These are phyloP conservation scores for Tardiomyces depauwii DNA, from an alignment of 1,139 yeast genomes.

Conservation along the genomic window DNA sequence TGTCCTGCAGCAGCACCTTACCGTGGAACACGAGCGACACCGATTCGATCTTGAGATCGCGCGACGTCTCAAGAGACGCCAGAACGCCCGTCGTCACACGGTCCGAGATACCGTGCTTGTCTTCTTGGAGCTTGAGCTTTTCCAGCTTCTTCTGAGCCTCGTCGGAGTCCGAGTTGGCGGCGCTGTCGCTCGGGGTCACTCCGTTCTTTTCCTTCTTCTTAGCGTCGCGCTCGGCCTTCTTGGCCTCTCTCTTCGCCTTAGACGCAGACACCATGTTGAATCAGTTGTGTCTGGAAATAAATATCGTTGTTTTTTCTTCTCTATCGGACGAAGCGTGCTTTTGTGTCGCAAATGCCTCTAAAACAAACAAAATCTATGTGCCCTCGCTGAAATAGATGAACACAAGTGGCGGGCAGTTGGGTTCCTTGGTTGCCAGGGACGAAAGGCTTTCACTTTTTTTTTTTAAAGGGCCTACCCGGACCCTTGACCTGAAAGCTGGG, in stretches of 20 bases:
- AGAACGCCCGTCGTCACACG: conserved; percentile 98
- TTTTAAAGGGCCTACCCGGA: too few relatives aligned
- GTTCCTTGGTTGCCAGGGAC: too few relatives aligned
- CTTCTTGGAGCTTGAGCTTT: conserved; percentile 84
- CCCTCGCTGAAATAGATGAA: too few relatives aligned
- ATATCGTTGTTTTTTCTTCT: too few relatives aligned
- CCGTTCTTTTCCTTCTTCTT: conserved; percentile 54
- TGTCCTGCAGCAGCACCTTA: conserved; percentile 88
- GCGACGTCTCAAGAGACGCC: conserved; percentile 76
- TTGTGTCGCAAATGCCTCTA: too few relatives aligned
- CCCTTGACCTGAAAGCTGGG: too few relatives aligned
- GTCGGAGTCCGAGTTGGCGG: conserved; percentile 36
- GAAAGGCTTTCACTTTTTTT: too few relatives aligned
- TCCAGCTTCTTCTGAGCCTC: conserved; percentile 63
- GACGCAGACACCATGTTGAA: conserved; percentile 51
- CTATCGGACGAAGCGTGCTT: too few relatives aligned
- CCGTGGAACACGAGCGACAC: conserved; percentile 95
- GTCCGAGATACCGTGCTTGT: conserved; percentile 87
- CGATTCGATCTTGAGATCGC: conserved; percentile 87
- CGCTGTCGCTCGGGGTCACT: conserved; percentile 26
- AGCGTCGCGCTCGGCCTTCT: conserved; percentile 56
- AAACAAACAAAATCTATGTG: too few relatives aligned
- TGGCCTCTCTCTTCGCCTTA: conserved; percentile 78
- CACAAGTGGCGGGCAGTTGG: too few relatives aligned
- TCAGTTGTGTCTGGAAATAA: not conserved